Evolutionary conservation across 2,329 filamentous ascomycete species (phyloP).

Genomic region (Aspergillus intermedius): DNA sequence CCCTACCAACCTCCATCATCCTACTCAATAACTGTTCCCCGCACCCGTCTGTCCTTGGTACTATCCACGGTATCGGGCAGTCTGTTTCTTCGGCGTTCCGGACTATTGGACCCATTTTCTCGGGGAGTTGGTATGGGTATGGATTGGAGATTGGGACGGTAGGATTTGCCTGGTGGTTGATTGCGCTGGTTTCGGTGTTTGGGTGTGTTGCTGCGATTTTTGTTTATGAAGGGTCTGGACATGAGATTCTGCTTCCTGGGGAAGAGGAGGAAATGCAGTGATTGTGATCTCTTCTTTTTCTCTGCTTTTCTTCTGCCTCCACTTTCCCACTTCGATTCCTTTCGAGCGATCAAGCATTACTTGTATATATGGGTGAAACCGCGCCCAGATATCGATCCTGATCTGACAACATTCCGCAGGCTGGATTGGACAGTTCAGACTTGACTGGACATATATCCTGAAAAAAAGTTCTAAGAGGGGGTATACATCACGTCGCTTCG

Average conservation of each 20-base stretch:
- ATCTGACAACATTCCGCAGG: background rate
- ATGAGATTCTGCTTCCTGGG: slow-evolving; percentile 46
- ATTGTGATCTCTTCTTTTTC: background rate
- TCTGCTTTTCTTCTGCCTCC: background rate
- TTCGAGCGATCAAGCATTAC: too few species aligned
- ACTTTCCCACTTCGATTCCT: too few species aligned
- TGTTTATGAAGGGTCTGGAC: slow-evolving; percentile 59
- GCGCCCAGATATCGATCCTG: too few species aligned
- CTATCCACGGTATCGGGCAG: slow-evolving; percentile 54
- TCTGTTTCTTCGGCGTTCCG: slow-evolving; percentile 50
- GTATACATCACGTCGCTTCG: background rate
- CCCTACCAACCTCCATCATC: slow-evolving; percentile 54
- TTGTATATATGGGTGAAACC: too few species aligned
- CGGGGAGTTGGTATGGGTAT: slow-evolving; percentile 50
- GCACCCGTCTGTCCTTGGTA: slow-evolving; percentile 53
- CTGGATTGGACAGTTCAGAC: background rate
- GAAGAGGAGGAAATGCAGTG: slow-evolving; percentile 26
- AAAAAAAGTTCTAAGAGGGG: background rate
- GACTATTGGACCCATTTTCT: slow-evolving; percentile 52
- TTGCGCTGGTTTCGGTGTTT: slow-evolving; percentile 48
- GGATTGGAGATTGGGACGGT: slow-evolving; percentile 51
- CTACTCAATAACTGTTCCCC: slow-evolving; percentile 56
- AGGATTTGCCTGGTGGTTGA: slow-evolving; percentile 52
- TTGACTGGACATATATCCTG: too few species aligned
- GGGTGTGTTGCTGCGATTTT: slow-evolving; percentile 55